phyloP scores from a whole-genome alignment of 306 rosid species.

The Echinosophora koreensis region DNA sequence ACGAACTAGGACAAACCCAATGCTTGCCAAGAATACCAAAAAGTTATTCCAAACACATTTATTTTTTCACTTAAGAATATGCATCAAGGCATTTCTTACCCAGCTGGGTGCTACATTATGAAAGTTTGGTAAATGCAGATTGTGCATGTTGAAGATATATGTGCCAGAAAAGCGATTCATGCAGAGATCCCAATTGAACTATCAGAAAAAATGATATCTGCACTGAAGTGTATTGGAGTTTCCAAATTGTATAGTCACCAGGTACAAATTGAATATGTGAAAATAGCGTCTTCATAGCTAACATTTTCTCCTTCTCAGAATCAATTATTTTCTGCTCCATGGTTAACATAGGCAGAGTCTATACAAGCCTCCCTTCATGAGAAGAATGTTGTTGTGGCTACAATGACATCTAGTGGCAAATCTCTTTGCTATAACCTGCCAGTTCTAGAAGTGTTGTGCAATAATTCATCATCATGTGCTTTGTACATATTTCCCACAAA shows the following conservation, averaged over 20 bases:
- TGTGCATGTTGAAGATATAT: conserved; percentile 82
- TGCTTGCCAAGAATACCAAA: neutral
- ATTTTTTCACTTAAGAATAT: conserved; percentile 33
- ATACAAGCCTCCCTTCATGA: conserved; percentile 81
- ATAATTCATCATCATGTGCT: conserved; percentile 70
- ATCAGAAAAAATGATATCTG: conserved; percentile 69
- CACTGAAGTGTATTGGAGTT: conserved; percentile 69
- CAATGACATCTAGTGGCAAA: conserved; percentile 97
- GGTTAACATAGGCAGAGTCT: conserved; percentile 67
- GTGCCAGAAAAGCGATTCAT: conserved; percentile 66
- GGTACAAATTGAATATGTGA: conserved; percentile 59
- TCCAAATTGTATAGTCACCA: conserved; percentile 87
- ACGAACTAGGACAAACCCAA: neutral
- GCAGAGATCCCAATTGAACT: conserved; percentile 67
- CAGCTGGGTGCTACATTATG: conserved; percentile 44
- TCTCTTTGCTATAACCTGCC: conserved; percentile 95
- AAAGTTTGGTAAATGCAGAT: conserved; percentile 62
- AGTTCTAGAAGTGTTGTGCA: conserved; percentile 73
- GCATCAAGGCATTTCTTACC: conserved; percentile 33
- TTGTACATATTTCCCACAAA: conserved; percentile 92
- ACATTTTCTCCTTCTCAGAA: conserved; percentile 31
- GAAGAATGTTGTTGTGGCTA: conserved; percentile 82
- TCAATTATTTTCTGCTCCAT: conserved; percentile 39
- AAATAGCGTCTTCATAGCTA: conserved; percentile 27
- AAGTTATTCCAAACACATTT: neutral